Base-by-base conservation (phyloP, 176 grass and related monocot species). In the Musa troglodytarum region DNA sequence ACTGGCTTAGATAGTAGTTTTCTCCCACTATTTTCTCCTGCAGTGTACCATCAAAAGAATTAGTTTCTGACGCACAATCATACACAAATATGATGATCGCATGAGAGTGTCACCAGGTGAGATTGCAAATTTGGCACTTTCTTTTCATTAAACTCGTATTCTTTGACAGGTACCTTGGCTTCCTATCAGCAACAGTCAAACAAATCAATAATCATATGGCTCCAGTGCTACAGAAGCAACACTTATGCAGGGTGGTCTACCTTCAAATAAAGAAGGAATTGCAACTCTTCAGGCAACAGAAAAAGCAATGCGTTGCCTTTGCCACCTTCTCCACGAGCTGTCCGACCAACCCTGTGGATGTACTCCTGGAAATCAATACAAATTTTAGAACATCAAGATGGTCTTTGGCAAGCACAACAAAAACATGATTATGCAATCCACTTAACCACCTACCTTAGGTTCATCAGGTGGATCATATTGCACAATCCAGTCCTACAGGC, bases 381-480 rank as follows among this genome's bases (percentile, higher is more conserved):
- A 76, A 77, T 64, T 56, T 23, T 11, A 23, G 16, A 24, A 21
- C 12, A 62, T 62, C 13, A 62, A n/a, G 67, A 82, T 11, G 56
- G 8, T 63, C 20, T 17, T 20, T 20, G 75, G 16, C 76, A 64
- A 22, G 16, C 69, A 21, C 50, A 29, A 65, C 58, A 16, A 73
- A 80, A 50, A 73, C 26, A 74, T 54, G 53, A 54, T 21, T 70
- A 53, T 26, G 8, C 22, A 56, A 52, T 1, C 6, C 20, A 19
- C 10, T 12, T 59, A 76, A 4, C 11, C 28, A 68, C 52, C 10
- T 75, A 97, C 93, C 93, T 97, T 97, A 54, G 93, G 93, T 79
- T 97, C 93, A 83, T 93, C 93, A 54, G 93, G 90, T 65, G 93
- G 90, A 82, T 97, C 93, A 78, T 97, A 97, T 68, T 97, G 90